Evolutionary conservation across 1,139 yeast species (phyloP).

Genomic region (Geotrichum klebahnii): DNA sequence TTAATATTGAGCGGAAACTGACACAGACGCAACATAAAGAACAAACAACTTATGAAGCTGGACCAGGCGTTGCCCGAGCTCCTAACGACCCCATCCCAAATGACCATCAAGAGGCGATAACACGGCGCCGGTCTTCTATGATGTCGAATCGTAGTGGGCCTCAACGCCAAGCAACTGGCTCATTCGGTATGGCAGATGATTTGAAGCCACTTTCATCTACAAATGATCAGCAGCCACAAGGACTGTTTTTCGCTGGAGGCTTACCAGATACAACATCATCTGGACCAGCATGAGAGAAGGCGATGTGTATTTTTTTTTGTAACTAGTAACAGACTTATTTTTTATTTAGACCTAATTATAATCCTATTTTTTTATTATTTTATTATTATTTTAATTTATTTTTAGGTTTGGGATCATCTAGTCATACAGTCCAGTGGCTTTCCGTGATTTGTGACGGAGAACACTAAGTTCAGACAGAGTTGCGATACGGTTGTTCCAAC

Average conservation of each 20-base stretch:
- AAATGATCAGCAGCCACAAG: constrained; percentile 18
- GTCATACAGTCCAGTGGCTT: background rate
- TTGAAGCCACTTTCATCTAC: constrained; percentile 30
- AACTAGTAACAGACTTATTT: background rate
- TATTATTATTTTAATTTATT: too few species aligned
- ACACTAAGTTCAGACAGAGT: background rate
- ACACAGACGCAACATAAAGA: constrained; percentile 38
- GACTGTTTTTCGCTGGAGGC: constrained; percentile 38
- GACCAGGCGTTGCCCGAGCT: constrained; percentile 37
- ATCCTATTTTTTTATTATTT: background rate
- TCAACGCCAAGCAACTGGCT: constrained; percentile 34
- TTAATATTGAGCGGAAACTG: constrained; percentile 37
- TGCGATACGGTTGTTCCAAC: background rate
- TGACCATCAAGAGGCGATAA: background rate
- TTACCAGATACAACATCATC: constrained; percentile 36
- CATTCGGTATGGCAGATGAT: constrained; percentile 32
- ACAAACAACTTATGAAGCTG: constrained; percentile 28
- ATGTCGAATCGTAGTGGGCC: constrained; percentile 26
- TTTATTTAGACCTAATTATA: background rate
- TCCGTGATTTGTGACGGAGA: background rate
- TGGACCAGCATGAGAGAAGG: background rate
- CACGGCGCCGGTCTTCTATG: constrained; percentile 28
- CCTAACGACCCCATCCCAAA: constrained; percentile 21
- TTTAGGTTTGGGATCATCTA: background rate
- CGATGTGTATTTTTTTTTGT: background rate